phyloP scores from a whole-genome alignment of 2,329 filamentous ascomycete species.

The Xylaria sp. region DNA sequence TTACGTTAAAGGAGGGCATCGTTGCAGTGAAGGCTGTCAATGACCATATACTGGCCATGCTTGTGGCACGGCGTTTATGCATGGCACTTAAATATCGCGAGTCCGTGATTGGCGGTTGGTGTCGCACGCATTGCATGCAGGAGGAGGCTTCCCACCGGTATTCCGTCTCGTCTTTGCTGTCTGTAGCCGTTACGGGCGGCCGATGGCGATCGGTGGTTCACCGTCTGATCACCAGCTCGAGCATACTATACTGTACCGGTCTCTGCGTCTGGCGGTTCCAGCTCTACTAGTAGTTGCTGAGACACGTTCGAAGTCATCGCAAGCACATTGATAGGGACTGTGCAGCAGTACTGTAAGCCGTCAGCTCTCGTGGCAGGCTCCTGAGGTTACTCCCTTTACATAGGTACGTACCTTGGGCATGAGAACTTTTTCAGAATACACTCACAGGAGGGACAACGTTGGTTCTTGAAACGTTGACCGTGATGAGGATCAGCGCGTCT shows the following conservation, averaged over 20 bases:
- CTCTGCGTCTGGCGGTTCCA: background rate
- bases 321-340: background rate
- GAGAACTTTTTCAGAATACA: no score
- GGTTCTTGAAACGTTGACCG: constrained; percentile 20
- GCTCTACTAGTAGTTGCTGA: background rate
- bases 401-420: no score
- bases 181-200: background rate
- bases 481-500: constrained; percentile 34
- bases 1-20: constrained; percentile 13
- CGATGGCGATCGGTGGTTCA: background rate
- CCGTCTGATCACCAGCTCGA: background rate
- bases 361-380: background rate
- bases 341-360: no score
- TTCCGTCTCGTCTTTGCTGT: constrained; percentile 12
- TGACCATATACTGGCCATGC: background rate
- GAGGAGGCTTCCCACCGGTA: constrained; percentile 20
- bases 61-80: constrained; percentile 24
- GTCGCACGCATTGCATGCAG: constrained; percentile 24
- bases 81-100: constrained; percentile 31
- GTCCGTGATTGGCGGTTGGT: constrained; percentile 22
- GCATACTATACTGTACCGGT: background rate
- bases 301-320: background rate
- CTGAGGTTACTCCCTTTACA: no score
- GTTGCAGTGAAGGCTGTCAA: constrained; percentile 21
- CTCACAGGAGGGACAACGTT: background rate